A percentile compares a stretch with the other conserved stretches of the same genome.
Conservation (phyloP, 2,329 filamentous ascomycete species). For the Neofusicoccum ribis region DNA sequence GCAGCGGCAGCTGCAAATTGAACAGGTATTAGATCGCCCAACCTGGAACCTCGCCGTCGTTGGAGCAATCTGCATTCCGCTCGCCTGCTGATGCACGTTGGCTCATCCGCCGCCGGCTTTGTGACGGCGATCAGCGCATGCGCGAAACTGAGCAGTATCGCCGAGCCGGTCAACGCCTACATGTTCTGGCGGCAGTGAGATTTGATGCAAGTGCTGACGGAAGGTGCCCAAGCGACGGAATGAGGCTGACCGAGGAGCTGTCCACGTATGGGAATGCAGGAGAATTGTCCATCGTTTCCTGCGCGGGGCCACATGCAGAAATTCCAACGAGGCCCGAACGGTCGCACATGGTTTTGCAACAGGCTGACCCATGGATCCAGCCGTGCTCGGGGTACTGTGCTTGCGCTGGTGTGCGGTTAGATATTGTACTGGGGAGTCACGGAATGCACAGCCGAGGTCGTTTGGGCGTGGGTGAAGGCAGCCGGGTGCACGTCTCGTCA, state of each 20-base stretch:
- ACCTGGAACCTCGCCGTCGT: constrained; percentile 8
- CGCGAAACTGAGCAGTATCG: constrained; percentile 1
- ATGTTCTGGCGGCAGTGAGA: not conserved
- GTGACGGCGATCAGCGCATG: not conserved
- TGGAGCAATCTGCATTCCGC: constrained; percentile 14
- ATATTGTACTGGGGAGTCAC: constrained; percentile 3
- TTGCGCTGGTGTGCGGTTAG: not conserved
- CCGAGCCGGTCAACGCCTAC: constrained; percentile 2
- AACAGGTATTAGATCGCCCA: not conserved
- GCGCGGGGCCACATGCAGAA: constrained; percentile 9
- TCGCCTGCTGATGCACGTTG: constrained; percentile 1
- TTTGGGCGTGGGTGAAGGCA: not conserved
- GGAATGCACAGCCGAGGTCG: constrained; percentile 9
- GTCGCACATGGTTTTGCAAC: constrained; percentile 16
- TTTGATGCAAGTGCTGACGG: constrained; percentile 15
- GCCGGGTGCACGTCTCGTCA: constrained; percentile 3
- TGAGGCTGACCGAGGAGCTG: constrained; percentile 14
- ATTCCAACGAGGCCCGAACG: constrained; percentile 1
- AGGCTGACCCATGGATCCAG: constrained; percentile 3
- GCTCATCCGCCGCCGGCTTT: not conserved
- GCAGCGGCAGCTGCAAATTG: not conserved
- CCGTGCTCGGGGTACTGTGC: not conserved
- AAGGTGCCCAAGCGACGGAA: constrained; percentile 15
- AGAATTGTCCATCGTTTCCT: constrained; percentile 15
- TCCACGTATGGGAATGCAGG: constrained; percentile 13